phyloP scores from a whole-genome alignment of 1,139 yeast species.

The Debaryomyces subglobosus region DNA sequence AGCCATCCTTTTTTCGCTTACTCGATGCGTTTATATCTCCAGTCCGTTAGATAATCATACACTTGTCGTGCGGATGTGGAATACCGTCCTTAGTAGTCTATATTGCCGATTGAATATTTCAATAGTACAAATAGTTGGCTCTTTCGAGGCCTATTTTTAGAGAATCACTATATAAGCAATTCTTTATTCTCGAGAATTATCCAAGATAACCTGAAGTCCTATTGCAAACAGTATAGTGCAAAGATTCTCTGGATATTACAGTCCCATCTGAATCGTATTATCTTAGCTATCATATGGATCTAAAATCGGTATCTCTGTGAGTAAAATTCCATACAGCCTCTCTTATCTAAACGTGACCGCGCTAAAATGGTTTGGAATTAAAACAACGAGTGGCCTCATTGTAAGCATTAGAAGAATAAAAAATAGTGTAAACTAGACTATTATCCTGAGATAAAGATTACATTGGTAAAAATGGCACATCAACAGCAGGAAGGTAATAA shows the following conservation, averaged over 20 bases:
- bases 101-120: no score
- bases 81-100: not conserved
- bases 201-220: not conserved
- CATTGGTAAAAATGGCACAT: slow-evolving; percentile 7
- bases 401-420: not conserved
- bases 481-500: slow-evolving; percentile 17
- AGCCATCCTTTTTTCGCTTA: not conserved
- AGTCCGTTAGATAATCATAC: not conserved
- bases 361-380: not conserved
- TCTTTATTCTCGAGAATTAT: not conserved
- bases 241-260: not conserved
- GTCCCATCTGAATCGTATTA: not conserved
- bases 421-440: not conserved
- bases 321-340: slow-evolving; percentile 1
- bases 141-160: not conserved
- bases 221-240: not conserved
- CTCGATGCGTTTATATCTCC: not conserved
- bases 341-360: slow-evolving; percentile 8
- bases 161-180: not conserved
- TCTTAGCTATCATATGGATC: not conserved
- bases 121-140: not conserved
- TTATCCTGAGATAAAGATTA: not conserved
- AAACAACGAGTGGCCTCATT: not conserved
- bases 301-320: not conserved
- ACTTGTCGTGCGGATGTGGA: not conserved